These are phyloP conservation scores for Phyllosticta ampelicida DNA, from an alignment of 2,329 filamentous ascomycete genomes.

Conservation along the genomic window DNA sequence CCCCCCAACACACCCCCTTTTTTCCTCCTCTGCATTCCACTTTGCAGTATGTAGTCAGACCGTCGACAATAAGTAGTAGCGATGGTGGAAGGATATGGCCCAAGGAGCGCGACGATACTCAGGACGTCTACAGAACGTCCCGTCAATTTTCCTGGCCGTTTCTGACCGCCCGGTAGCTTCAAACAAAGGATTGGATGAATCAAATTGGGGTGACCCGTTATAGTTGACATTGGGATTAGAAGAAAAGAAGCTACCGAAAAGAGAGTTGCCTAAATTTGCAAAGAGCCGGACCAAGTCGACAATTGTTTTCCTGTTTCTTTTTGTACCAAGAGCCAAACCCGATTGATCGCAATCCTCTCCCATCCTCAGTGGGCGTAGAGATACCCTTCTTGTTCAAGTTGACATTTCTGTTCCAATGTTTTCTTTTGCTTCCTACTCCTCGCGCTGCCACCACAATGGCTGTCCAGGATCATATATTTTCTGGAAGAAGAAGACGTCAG, in stretches of 20 bases:
- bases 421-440: background rate
- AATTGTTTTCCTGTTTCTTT: background rate
- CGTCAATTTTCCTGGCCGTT: background rate
- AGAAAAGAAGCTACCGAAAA: background rate
- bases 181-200: slow-evolving; percentile 4
- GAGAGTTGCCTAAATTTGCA: slow-evolving; percentile 8
- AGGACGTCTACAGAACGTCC: background rate
- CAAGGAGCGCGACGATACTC: background rate
- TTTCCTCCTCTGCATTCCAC: slow-evolving; percentile 8
- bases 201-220: background rate
- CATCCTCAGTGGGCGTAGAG: slow-evolving; percentile 10
- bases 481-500: background rate
- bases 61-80: background rate
- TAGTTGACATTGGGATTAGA: background rate
- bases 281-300: background rate
- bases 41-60: background rate
- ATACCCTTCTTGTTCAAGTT: slow-evolving; percentile 11
- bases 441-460: background rate
- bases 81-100: background rate
- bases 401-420: background rate
- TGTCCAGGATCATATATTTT: background rate
- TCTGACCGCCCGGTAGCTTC: background rate
- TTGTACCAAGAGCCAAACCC: slow-evolving; percentile 1
- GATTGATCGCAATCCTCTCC: slow-evolving; percentile 2
- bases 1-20: background rate